Evolutionary conservation across 2,329 filamentous ascomycete species (phyloP).

Genomic region (Colletotrichum eremochloae): DNA sequence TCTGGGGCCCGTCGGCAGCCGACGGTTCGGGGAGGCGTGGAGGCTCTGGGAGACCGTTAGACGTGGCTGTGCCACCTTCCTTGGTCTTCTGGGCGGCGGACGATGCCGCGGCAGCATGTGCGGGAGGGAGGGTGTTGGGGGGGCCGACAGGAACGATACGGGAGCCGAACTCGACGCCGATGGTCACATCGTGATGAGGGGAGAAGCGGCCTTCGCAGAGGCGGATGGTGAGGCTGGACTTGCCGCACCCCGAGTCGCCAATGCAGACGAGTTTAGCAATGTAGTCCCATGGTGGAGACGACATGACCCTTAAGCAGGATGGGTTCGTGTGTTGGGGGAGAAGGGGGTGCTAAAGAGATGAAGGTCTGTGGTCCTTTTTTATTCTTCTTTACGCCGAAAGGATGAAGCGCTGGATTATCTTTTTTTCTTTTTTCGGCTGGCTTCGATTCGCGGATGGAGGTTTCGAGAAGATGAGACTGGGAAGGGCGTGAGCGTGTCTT

Average conservation of each 20-base stretch:
- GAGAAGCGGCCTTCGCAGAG: slow-evolving; percentile 97
- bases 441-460: slow-evolving; percentile 8
- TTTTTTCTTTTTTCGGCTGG: neutral
- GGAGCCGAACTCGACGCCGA: slow-evolving; percentile 95
- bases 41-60: slow-evolving; percentile 67
- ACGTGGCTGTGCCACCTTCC: slow-evolving; percentile 38
- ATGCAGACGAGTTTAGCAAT: slow-evolving; percentile 99
- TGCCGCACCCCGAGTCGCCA: slow-evolving; percentile 95
- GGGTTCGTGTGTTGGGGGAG: slow-evolving; percentile 27
- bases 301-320: slow-evolving; percentile 58
- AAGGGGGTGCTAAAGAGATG: slow-evolving; percentile 18
- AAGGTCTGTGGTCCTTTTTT: slow-evolving; percentile 30
- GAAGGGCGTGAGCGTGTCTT: slow-evolving; percentile 4
- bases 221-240: slow-evolving; percentile 92
- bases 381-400: neutral
- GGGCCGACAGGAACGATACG: slow-evolving; percentile 92
- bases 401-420: slow-evolving; percentile 8
- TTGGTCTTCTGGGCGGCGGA: slow-evolving; percentile 30
- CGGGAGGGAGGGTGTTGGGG: slow-evolving; percentile 70
- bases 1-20: slow-evolving; percentile 59
- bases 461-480: slow-evolving; percentile 19
- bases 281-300: slow-evolving; percentile 89
- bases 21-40: slow-evolving; percentile 54
- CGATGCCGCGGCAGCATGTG: slow-evolving; percentile 43
- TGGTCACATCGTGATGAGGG: slow-evolving; percentile 95